Conservation (phyloP, 495 filamentous ascomycete species). For the Barbatosphaeria neglecta region DNA sequence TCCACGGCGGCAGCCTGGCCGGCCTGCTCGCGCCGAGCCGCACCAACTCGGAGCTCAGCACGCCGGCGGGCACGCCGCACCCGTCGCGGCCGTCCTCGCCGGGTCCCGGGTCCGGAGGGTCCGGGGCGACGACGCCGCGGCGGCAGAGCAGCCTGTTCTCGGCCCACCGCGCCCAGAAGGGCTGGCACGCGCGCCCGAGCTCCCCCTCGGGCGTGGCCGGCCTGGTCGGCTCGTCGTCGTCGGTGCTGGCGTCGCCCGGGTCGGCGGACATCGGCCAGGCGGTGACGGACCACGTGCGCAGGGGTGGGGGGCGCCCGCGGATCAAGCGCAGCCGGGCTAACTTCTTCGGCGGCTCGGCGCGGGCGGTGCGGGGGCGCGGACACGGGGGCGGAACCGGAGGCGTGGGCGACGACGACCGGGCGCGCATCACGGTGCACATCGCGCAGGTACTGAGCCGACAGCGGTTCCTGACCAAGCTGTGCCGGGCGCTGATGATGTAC, state of each 20-base stretch:
- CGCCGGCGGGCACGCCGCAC: constrained; percentile 17
- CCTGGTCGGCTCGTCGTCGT: constrained; percentile 47
- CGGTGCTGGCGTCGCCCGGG: constrained; percentile 23
- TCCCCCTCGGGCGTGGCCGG: constrained; percentile 39
- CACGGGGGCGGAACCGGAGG: too few relatives aligned
- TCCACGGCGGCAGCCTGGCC: not conserved
- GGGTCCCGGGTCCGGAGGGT: not conserved
- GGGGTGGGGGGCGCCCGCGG: constrained; percentile 27
- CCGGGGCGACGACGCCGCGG: constrained; percentile 35
- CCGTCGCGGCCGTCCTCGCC: constrained; percentile 40
- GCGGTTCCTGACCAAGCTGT: constrained; percentile 73
- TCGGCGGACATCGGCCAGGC: constrained; percentile 14
- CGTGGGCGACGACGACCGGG: constrained; percentile 52
- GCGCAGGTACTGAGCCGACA: constrained; percentile 76
- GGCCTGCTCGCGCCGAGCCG: constrained; percentile 17
- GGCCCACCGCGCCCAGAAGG: constrained; percentile 2
- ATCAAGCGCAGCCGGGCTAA: constrained; percentile 13
- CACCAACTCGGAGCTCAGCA: constrained; percentile 15
- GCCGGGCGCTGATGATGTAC: constrained; percentile 75
- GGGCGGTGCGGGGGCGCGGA: too few relatives aligned
- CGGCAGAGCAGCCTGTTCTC: constrained; percentile 41
- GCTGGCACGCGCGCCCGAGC: constrained; percentile 29
- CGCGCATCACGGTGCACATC: constrained; percentile 78
- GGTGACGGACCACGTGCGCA: constrained; percentile 22
- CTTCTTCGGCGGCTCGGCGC: not conserved